Conservation (phyloP, 139 green algal genomes). For the Coelastrella sp. region DNA sequence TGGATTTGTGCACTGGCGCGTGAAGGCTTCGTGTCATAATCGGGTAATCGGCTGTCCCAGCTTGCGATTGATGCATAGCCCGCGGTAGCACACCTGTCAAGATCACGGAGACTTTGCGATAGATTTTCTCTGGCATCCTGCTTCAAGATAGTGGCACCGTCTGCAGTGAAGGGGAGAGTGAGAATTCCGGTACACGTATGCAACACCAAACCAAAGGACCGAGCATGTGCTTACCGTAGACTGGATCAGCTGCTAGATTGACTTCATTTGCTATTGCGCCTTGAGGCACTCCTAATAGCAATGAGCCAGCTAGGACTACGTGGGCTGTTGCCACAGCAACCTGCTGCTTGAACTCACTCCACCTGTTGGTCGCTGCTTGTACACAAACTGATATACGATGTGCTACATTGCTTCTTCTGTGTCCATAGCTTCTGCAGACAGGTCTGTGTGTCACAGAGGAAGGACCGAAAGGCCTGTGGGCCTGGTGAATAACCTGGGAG, state of each 20-base stretch:
- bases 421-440: neutral
- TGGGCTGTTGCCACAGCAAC: constrained; percentile 7
- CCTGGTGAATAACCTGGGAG: neutral
- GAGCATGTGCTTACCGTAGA: neutral
- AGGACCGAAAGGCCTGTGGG: neutral
- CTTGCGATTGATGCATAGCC: neutral
- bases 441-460: too few relatives aligned
- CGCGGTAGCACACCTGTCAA: constrained; percentile 9
- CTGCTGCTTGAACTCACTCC: neutral
- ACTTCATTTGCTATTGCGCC: constrained; percentile 2
- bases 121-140: neutral
- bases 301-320: neutral
- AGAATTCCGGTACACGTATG: constrained; percentile 8
- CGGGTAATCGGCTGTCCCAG: neutral
- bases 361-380: neutral
- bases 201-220: neutral
- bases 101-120: neutral
- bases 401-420: too few relatives aligned
- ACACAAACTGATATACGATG: too few relatives aligned
- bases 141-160: constrained; percentile 21
- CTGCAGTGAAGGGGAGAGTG: neutral
- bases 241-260: constrained; percentile 9
- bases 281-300: neutral
- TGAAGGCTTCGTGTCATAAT: constrained; percentile 4
- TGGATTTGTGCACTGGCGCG: too few relatives aligned